phyloP scores from a whole-genome alignment of 2,329 filamentous ascomycete species.

The Talaromyces sp. region DNA sequence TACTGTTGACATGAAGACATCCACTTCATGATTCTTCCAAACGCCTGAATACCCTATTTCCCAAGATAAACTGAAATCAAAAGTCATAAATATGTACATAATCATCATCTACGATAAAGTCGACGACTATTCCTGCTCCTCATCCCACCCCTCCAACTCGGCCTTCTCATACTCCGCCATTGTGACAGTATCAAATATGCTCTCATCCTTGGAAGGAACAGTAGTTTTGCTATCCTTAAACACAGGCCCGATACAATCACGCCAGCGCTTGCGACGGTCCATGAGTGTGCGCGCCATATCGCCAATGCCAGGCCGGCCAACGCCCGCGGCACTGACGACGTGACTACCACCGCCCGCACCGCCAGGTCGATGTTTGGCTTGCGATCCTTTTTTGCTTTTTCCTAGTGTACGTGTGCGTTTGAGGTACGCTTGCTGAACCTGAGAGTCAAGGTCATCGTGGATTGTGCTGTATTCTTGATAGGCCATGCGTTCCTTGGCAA shows the following conservation, averaged over 20 bases:
- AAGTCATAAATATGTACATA: slow-evolving; percentile 1
- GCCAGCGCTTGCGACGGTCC: slow-evolving; percentile 87
- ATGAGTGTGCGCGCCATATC: slow-evolving; percentile 88
- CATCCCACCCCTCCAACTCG: slow-evolving; percentile 78
- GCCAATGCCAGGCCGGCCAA: slow-evolving; percentile 65
- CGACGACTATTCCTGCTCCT: slow-evolving; percentile 61
- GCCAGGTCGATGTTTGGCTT: slow-evolving; percentile 56
- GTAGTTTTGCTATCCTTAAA: slow-evolving; percentile 78
- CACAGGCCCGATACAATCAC: slow-evolving; percentile 82
- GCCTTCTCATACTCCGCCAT: slow-evolving; percentile 72
- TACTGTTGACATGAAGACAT: neutral
- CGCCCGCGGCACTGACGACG: slow-evolving; percentile 35
- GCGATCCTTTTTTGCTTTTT: slow-evolving; percentile 84
- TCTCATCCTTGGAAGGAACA: slow-evolving; percentile 65
- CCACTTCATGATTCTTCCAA: neutral
- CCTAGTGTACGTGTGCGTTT: slow-evolving; percentile 93
- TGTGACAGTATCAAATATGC: slow-evolving; percentile 68
- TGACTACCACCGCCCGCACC: slow-evolving; percentile 71
- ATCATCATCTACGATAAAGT: neutral
- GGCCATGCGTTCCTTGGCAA: slow-evolving; percentile 89
- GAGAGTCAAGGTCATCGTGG: slow-evolving; percentile 89
- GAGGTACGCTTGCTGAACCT: slow-evolving; percentile 91
- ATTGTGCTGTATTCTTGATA: slow-evolving; percentile 97
- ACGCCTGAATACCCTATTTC: neutral
- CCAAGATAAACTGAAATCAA: neutral